Base-by-base conservation (phyloP, 371 early-diverging fungal genomes). In the Lichtheimia hyalospora region DNA sequence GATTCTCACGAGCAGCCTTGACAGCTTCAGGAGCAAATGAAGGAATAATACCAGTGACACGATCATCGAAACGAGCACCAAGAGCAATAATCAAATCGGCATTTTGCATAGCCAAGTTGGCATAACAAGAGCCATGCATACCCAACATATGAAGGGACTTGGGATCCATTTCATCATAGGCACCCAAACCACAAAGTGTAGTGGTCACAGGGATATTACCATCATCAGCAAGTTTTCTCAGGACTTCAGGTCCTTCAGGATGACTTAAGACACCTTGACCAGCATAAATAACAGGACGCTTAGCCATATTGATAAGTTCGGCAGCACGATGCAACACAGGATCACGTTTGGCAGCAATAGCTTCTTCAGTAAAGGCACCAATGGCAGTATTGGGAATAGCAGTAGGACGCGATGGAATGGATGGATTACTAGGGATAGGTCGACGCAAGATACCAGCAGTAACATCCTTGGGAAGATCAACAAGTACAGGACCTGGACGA, bases 31-130 rank as follows among this genome's bases (percentile, higher is more conserved):
- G 96, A 10, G 98, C 98, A 77, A 98, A 98, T 1, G 56, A 57
- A 21, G 81, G 82, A 39, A 96, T 77, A 61, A 79, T 92, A 48
- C 92, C 93, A n/a, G 98, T 98, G 56, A 98, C 97, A 76, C 98
- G 94, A 74, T 98, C 98, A 72, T 98, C 98, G 67, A 98, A 98
- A 62, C 98, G 89, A 42, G 96, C 96, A 61, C 98, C 98, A n/a
- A 98, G 85, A 20, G 96, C 93, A 69, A 98, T 83, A 61, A 98
- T 91, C 43, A 92, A 75, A 78, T 98, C 98, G 39, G 98, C 96
- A 61, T 88, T 82, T 75, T 98, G 97, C 89, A 98, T 96, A 24
- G 96, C 93, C 66, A 98, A 73, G 71, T 98, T 98, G 61, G 98
- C 98, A 73, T 96, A 98, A 27, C 91, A 95, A 52, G 90, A 84